These are phyloP conservation scores for Puya raimondii DNA, from an alignment of 176 grass and related monocot genomes.

Conservation along the genomic window DNA sequence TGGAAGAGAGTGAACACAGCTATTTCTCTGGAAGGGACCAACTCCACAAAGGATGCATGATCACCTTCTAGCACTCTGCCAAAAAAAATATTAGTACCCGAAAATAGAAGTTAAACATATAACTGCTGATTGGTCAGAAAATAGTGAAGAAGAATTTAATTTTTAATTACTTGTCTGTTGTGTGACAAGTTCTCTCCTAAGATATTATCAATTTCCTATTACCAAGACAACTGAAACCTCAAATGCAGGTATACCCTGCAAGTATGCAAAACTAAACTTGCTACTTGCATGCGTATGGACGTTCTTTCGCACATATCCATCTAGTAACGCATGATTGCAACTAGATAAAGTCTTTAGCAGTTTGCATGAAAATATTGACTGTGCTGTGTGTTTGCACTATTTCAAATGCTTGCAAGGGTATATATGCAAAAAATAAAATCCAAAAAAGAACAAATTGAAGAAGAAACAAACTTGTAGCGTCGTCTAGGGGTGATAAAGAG, in stretches of 20 bases:
- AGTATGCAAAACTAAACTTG: neutral
- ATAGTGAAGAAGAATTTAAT: neutral
- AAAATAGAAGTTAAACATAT: neutral
- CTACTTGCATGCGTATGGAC: too few species aligned
- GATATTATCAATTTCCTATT: too few species aligned
- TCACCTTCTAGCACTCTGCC: slow-evolving; percentile 77
- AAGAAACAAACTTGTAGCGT: slow-evolving; percentile 56
- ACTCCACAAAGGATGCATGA: slow-evolving; percentile 84
- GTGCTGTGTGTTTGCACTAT: too few species aligned
- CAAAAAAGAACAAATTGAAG: slow-evolving; percentile 4
- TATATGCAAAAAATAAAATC: neutral
- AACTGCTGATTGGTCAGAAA: neutral
- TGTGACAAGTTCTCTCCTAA: too few species aligned
- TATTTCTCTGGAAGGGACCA: slow-evolving; percentile 37
- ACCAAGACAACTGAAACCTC: too few species aligned
- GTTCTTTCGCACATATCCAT: too few species aligned
- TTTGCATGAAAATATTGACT: too few species aligned
- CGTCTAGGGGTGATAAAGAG: slow-evolving; percentile 54
- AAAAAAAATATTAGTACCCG: neutral
- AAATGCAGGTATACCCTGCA: too few species aligned
- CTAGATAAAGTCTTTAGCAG: neutral
- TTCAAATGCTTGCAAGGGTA: too few species aligned
- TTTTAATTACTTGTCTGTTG: too few species aligned
- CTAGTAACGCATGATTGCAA: too few species aligned
- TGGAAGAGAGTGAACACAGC: slow-evolving; percentile 71